Evolutionary conservation across 1,284 basidiomycete species (phyloP).

Genomic region (Puccinia horiana): DNA sequence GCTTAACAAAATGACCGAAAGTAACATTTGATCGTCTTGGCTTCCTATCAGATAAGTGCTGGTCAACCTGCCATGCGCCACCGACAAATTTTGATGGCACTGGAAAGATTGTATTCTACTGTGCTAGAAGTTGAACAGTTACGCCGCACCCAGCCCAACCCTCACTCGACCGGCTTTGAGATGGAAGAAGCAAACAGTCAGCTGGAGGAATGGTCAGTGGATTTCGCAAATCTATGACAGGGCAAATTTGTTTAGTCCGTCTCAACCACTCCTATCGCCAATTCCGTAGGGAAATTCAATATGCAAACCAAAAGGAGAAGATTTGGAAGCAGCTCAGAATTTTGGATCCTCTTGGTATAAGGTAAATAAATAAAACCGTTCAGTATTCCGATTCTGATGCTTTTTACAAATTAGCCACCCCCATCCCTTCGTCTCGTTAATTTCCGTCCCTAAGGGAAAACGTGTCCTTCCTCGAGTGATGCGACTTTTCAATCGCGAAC

Average conservation of each 20-base stretch:
- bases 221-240: not conserved
- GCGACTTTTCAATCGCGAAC: slow-evolving; percentile 77
- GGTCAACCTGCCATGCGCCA: slow-evolving; percentile 74
- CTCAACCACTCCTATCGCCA: not conserved
- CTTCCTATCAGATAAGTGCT: slow-evolving; percentile 63
- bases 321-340: slow-evolving; percentile 83
- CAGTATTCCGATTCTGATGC: slow-evolving; percentile 49
- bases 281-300: slow-evolving; percentile 66
- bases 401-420: slow-evolving; percentile 67
- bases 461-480: slow-evolving; percentile 83
- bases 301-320: slow-evolving; percentile 68
- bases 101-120: slow-evolving; percentile 84
- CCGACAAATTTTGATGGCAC: slow-evolving; percentile 73
- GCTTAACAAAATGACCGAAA: slow-evolving; percentile 13
- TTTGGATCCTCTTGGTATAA: slow-evolving; percentile 85
- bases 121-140: slow-evolving; percentile 84
- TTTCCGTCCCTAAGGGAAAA: slow-evolving; percentile 89
- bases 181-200: slow-evolving; percentile 49
- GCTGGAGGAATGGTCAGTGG: slow-evolving; percentile 50
- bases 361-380: slow-evolving; percentile 62
- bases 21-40: slow-evolving; percentile 52
- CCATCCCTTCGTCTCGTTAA: slow-evolving; percentile 92
- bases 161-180: slow-evolving; percentile 55
- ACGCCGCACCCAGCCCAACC: slow-evolving; percentile 72
- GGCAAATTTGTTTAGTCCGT: not conserved